Conservation (phyloP, 2,329 filamentous ascomycete genomes). For the Stemphylium lycopersici region DNA sequence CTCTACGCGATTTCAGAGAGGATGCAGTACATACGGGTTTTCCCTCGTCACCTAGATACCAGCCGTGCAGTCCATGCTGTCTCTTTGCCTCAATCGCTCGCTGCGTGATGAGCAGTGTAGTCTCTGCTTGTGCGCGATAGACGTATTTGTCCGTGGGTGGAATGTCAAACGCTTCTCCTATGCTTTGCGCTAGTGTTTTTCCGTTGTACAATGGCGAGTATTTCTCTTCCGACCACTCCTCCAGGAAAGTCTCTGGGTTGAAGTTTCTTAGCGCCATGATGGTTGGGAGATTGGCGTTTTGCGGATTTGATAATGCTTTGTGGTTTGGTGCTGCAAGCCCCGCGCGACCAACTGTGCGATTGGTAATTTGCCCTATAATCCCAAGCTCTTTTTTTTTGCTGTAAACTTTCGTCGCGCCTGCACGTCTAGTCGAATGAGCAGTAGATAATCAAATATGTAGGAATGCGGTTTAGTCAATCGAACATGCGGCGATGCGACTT, state of each 20-base stretch:
- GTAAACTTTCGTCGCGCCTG: background rate
- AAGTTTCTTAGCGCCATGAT: constrained; percentile 47
- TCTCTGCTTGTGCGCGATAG: constrained; percentile 59
- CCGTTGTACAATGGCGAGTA: constrained; percentile 29
- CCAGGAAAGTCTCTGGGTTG: constrained; percentile 54
- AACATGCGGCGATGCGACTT: no score
- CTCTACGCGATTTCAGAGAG: background rate
- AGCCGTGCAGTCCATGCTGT: constrained; percentile 56
- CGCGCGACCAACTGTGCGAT: background rate
- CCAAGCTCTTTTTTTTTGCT: constrained; percentile 2
- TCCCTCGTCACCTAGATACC: constrained; percentile 56
- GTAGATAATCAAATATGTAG: constrained; percentile 8
- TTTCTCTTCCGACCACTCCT: constrained; percentile 51
- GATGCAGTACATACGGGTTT: constrained; percentile 30
- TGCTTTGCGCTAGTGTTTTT: constrained; percentile 51
- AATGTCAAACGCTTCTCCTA: constrained; percentile 57
- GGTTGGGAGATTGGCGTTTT: background rate
- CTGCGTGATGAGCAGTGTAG: constrained; percentile 58
- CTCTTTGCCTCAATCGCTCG: constrained; percentile 55
- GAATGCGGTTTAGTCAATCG: background rate
- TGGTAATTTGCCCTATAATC: background rate
- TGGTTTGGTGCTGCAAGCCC: background rate
- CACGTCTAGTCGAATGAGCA: constrained; percentile 7
- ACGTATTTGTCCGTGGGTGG: constrained; percentile 54
- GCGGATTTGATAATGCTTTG: no score